A percentile compares a stretch with the other conserved stretches of the same genome.
phyloP scores from a whole-genome alignment of 2,329 filamentous ascomycete genomes.

The Calonectria multiphialidica region DNA sequence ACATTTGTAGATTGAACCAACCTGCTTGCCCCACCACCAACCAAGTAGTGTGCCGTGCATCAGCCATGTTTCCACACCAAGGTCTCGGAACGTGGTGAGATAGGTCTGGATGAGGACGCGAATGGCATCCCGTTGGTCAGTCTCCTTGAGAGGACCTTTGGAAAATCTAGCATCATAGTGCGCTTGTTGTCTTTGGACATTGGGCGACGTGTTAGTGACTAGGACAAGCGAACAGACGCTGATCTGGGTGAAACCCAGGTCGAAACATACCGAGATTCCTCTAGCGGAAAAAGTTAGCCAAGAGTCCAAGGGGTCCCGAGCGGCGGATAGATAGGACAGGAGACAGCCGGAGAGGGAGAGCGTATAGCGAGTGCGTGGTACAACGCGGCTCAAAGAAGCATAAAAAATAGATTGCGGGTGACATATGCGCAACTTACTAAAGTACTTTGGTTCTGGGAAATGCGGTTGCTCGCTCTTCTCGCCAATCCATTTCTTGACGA shows the following conservation, averaged over 20 bases:
- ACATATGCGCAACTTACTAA: conserved; percentile 23
- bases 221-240: not conserved
- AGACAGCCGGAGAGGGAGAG: not conserved
- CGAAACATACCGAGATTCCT: conserved; percentile 37
- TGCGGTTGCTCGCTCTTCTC: conserved; percentile 18
- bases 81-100: conserved; percentile 73
- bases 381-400: not conserved
- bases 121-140: conserved; percentile 71
- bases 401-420: not conserved
- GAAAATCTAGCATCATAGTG: conserved; percentile 57
- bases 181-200: conserved; percentile 31
- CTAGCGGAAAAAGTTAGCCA: conserved; percentile 27
- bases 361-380: not conserved
- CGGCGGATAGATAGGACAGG: no score
- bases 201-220: conserved; percentile 24
- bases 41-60: conserved; percentile 87
- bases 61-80: conserved; percentile 83
- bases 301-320: not conserved
- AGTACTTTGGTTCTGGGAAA: conserved; percentile 33
- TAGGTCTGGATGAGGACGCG: conserved; percentile 79
- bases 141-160: conserved; percentile 57
- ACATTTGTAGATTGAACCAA: conserved; percentile 32
- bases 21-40: conserved; percentile 84
- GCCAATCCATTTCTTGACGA: conserved; percentile 20
- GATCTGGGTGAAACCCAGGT: not conserved